A percentile compares a stretch with the other conserved stretches of the same genome.
Evolutionary conservation across 805 yeast genomes (phyloP).

Genomic region (Metschnikowia koreensis): DNA sequence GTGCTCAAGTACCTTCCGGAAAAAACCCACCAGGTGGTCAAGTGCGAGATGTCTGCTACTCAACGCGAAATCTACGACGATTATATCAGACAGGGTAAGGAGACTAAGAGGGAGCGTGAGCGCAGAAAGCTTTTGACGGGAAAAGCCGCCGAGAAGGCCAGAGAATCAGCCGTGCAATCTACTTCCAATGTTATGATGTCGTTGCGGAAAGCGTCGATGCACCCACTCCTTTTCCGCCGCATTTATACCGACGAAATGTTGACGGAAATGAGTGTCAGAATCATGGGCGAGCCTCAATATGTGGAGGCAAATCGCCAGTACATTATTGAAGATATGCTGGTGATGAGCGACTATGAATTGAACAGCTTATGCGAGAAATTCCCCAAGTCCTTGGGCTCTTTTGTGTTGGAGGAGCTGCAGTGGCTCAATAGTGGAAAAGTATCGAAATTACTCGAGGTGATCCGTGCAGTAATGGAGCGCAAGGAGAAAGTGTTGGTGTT

Average conservation of each 20-base stretch:
- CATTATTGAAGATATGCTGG: conserved; percentile 91
- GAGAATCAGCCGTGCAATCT: conserved; percentile 36
- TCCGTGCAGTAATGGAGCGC: conserved; percentile 56
- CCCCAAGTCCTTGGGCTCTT: conserved; percentile 59
- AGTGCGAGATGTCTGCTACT: conserved; percentile 58
- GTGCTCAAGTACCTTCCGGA: conserved; percentile 86
- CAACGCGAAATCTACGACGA: conserved; percentile 62
- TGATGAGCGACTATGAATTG: conserved; percentile 89
- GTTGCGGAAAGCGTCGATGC: conserved; percentile 87
- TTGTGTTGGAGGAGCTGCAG: conserved; percentile 50
- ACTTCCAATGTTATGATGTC: conserved; percentile 79
- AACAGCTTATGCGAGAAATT: conserved; percentile 71
- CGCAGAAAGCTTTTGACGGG: conserved; percentile 38
- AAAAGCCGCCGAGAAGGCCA: conserved; percentile 34
- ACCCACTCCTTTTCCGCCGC: conserved; percentile 80
- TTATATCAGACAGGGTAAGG: conserved; percentile 49
- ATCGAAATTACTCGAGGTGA: conserved; percentile 49
- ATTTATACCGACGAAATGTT: conserved; percentile 56
- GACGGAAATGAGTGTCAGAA: conserved; percentile 67
- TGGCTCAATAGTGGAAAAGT: conserved; percentile 78
- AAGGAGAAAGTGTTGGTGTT: conserved; percentile 76
- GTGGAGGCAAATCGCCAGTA: conserved; percentile 71
- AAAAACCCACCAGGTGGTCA: conserved; percentile 61
- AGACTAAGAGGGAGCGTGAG: conserved; percentile 42
- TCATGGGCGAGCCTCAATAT: conserved; percentile 80